Evolutionary conservation across 2,329 filamentous ascomycete genomes (phyloP).

Genomic region (Fusarium sp.): DNA sequence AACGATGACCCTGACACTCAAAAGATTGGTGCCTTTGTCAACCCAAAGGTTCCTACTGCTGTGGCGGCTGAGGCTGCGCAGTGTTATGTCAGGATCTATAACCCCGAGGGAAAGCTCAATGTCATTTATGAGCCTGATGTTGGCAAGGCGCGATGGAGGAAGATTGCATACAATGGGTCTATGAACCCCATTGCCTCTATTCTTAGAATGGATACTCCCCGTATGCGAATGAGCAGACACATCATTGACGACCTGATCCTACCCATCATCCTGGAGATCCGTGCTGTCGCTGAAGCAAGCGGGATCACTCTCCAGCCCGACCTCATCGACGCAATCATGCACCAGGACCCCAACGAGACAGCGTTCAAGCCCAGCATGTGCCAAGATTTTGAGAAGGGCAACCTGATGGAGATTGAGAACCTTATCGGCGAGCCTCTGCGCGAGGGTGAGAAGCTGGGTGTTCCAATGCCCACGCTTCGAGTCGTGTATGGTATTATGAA

Average conservation of each 20-base stretch:
- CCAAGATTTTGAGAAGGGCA: conserved; percentile 61
- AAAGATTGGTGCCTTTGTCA: conserved; percentile 62
- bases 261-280: conserved; percentile 67
- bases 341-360: conserved; percentile 61
- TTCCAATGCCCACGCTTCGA: conserved; percentile 62
- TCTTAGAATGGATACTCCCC: conserved; percentile 62
- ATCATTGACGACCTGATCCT: conserved; percentile 60
- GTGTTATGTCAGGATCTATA: conserved; percentile 62
- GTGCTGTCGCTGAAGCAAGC: conserved; percentile 56
- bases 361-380: conserved; percentile 67
- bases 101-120: conserved; percentile 57
- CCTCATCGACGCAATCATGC: conserved; percentile 59
- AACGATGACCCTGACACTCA: conserved; percentile 65
- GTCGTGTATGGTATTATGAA: conserved; percentile 62
- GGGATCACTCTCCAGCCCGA: conserved; percentile 57
- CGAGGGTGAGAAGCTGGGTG: conserved; percentile 58
- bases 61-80: conserved; percentile 48
- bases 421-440: conserved; percentile 65
- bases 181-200: conserved; percentile 66
- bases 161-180: conserved; percentile 63
- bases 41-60: conserved; percentile 46
- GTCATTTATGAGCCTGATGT: conserved; percentile 57
- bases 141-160: conserved; percentile 59
- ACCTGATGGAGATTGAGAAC: conserved; percentile 60
- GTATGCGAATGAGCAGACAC: conserved; percentile 57